Percentiles rank a stretch among this genome's conserved stretches.
Conservation (phyloP, 192 early-diverging fungal genomes). For the Coemansia sp. region DNA sequence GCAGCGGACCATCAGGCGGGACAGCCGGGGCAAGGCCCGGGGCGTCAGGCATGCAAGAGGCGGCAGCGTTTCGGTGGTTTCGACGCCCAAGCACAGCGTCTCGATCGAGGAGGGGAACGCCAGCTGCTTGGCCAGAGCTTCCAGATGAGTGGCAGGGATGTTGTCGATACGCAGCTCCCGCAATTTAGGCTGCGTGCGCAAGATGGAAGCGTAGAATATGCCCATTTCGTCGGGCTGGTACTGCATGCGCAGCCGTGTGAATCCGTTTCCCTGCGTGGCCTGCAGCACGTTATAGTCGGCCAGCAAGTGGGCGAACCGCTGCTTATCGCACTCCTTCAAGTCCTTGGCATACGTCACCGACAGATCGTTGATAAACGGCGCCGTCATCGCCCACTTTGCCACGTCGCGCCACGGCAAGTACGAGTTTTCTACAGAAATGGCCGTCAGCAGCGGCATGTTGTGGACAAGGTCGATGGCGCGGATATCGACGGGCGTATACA, state of each 20-base stretch:
- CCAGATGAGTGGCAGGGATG: conserved; percentile 36
- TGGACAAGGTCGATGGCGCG: conserved; percentile 43
- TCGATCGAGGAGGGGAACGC: conserved; percentile 48
- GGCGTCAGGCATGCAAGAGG: conserved; percentile 43
- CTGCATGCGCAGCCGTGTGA: conserved; percentile 45
- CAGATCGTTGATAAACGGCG: conserved; percentile 32
- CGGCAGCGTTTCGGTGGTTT: conserved; percentile 44
- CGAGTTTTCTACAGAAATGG: conserved; percentile 49
- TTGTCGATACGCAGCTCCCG: conserved; percentile 51
- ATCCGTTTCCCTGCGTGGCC: conserved; percentile 31
- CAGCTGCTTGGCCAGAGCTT: conserved; percentile 46
- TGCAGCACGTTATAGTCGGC: conserved; percentile 54
- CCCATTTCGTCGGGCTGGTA: conserved; percentile 55
- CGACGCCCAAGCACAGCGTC: conserved; percentile 50
- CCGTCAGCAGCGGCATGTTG: conserved; percentile 37
- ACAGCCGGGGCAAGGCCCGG: conserved; percentile 41
- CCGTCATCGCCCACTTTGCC: conserved; percentile 47
- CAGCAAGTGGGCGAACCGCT: conserved; percentile 47
- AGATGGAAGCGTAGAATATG: conserved; percentile 49
- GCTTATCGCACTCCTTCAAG: conserved; percentile 30
- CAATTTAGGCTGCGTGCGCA: conserved; percentile 46
- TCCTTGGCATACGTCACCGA: conserved; percentile 47
- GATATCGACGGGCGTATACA: conserved; percentile 49
- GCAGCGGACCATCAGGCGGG: conserved; percentile 51
- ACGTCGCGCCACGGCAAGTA: conserved; percentile 53